Evolutionary conservation across 1,284 basidiomycete genomes (phyloP).

Genomic region (Sutorius eximius): DNA sequence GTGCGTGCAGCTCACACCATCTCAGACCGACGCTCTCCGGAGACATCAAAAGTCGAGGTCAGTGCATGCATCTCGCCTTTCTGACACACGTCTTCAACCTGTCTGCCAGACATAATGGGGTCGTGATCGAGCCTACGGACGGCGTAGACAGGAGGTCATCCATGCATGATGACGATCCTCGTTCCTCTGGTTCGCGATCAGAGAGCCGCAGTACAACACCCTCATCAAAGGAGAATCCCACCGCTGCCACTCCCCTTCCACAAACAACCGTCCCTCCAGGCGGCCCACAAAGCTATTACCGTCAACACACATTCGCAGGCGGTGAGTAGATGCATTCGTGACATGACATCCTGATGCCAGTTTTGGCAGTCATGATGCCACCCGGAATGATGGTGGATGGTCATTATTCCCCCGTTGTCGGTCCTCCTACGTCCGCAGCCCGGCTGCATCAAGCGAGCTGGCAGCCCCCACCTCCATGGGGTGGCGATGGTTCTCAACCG

Average conservation of each 20-base stretch:
- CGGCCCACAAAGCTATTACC: conserved; percentile 59
- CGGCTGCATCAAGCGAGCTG: conserved; percentile 46
- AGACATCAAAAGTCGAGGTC: conserved; percentile 69
- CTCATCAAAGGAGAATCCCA: conserved; percentile 41
- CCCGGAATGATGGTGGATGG: conserved; percentile 34
- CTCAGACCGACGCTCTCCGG: conserved; percentile 57
- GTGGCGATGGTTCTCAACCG: conserved; percentile 31
- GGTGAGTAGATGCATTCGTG: conserved; percentile 16
- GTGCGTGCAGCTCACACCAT: conserved; percentile 12
- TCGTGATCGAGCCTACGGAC: conserved; percentile 57
- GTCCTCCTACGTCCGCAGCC: conserved; percentile 53
- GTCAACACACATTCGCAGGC: conserved; percentile 53
- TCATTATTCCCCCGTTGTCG: conserved; percentile 37
- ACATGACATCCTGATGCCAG: neutral
- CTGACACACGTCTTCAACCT: conserved; percentile 4
- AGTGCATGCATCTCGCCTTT: conserved; percentile 18
- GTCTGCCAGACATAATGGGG: conserved; percentile 58
- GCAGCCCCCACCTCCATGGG: conserved; percentile 39
- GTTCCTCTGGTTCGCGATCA: conserved; percentile 45
- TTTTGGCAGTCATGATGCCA: conserved; percentile 25
- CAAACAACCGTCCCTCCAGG: conserved; percentile 34
- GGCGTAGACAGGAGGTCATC: conserved; percentile 33
- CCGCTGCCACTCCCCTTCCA: conserved; percentile 29
- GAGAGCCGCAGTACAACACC: conserved; percentile 52
- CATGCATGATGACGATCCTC: conserved; percentile 38